phyloP scores from a whole-genome alignment of 179 eudicot genomes.

The Camellia oleifera region DNA sequence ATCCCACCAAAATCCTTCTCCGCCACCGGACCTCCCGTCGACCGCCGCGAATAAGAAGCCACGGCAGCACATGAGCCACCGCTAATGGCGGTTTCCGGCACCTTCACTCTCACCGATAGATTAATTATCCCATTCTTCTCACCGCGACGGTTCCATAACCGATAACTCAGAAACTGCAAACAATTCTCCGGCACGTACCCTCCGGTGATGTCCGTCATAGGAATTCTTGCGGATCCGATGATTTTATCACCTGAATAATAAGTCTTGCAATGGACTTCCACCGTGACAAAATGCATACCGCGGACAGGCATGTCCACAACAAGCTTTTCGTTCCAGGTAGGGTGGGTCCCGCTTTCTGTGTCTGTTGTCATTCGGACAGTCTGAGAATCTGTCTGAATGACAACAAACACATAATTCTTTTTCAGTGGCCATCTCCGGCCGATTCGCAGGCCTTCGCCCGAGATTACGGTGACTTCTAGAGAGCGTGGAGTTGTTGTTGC shows the following conservation, averaged over 20 bases:
- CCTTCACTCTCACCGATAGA: conserved; percentile 43
- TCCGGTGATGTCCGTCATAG: conserved; percentile 58
- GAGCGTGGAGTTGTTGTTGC: conserved; percentile 1
- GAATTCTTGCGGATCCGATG: conserved; percentile 53
- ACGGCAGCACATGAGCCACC: background rate
- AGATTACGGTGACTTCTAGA: conserved; percentile 44
- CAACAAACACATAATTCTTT: conserved; percentile 40
- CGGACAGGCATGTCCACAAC: conserved; percentile 30
- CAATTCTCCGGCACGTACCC: conserved; percentile 33
- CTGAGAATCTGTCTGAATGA: conserved; percentile 23
- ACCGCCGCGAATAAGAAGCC: conserved; percentile 15
- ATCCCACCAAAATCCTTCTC: conserved; percentile 17
- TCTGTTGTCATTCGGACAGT: conserved; percentile 22
- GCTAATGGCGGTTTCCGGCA: background rate
- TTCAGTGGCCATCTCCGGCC: conserved; percentile 23
- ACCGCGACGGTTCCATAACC: conserved; percentile 46
- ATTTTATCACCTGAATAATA: conserved; percentile 19
- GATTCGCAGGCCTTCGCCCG: conserved; percentile 40
- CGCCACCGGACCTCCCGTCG: conserved; percentile 17
- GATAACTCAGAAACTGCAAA: conserved; percentile 62
- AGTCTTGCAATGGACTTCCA: conserved; percentile 38
- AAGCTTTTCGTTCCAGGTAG: conserved; percentile 58
- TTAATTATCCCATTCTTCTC: conserved; percentile 68
- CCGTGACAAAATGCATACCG: conserved; percentile 29
- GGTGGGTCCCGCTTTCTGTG: conserved; percentile 33